Conservation (phyloP, 2,329 filamentous ascomycete species). For the Xylariaceae sp. region DNA sequence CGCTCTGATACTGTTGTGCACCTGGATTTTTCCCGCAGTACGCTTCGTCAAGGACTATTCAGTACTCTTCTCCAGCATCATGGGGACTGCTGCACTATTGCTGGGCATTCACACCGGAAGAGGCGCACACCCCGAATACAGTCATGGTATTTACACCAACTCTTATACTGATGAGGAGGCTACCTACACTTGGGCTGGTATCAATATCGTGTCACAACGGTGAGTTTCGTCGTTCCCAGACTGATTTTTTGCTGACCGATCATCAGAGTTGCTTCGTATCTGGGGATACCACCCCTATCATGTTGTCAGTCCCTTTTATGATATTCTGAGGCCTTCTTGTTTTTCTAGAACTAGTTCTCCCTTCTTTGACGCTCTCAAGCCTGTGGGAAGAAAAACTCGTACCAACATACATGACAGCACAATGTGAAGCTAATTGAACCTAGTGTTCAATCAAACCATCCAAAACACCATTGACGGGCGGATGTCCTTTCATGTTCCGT, state of each 20-base stretch:
- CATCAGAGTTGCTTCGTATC: constrained; percentile 39
- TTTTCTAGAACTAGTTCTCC: no score
- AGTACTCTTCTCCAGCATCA: constrained; percentile 44
- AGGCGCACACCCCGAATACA: constrained; percentile 49
- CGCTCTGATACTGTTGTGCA: constrained; percentile 48
- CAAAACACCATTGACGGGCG: constrained; percentile 44
- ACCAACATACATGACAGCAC: no score
- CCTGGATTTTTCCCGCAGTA: constrained; percentile 51
- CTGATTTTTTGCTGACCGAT: constrained; percentile 21
- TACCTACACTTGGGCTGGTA: constrained; percentile 51
- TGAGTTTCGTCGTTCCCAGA: constrained; percentile 19
- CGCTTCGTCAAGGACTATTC: constrained; percentile 52
- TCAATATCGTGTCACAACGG: constrained; percentile 52
- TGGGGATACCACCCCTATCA: constrained; percentile 45
- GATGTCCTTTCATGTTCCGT: constrained; percentile 40
- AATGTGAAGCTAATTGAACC: no score
- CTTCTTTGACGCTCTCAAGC: no score
- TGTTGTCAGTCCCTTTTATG: constrained; percentile 16
- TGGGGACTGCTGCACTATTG: constrained; percentile 46
- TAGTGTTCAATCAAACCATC: constrained; percentile 47
- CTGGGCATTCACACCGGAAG: constrained; percentile 52
- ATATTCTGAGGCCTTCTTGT: no score
- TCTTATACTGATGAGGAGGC: constrained; percentile 52
- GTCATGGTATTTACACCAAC: constrained; percentile 42
- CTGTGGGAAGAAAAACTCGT: no score